Conservation (phyloP, 2,329 filamentous ascomycete genomes). For the Beauveria medogensis region DNA sequence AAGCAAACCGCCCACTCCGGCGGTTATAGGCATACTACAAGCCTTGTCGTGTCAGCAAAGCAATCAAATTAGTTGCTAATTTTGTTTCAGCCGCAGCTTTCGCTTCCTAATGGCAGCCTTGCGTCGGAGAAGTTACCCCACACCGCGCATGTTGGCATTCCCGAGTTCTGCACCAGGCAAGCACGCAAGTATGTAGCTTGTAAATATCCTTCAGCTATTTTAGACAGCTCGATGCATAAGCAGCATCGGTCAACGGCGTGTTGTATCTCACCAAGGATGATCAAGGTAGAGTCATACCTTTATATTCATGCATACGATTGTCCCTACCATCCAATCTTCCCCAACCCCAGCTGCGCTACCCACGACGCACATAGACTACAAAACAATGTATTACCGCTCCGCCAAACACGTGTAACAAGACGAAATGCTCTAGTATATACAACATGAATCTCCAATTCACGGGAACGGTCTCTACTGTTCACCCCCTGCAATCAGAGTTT, state of each 20-base stretch:
- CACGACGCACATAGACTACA: background rate
- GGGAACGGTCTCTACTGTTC: constrained; percentile 27
- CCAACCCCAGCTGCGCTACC: background rate
- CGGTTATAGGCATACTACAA: too few relatives aligned
- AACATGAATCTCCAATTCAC: background rate
- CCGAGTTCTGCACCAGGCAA: background rate
- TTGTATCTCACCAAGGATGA: background rate
- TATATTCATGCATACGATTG: background rate
- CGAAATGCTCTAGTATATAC: background rate
- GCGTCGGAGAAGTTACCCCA: background rate
- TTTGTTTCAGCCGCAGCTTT: too few relatives aligned
- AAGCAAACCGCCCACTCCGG: background rate
- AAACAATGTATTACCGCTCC: background rate
- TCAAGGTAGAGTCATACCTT: background rate
- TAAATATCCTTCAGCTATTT: background rate
- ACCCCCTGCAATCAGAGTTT: constrained; percentile 49
- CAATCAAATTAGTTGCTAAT: too few relatives aligned
- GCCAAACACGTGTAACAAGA: background rate
- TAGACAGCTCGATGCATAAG: background rate
- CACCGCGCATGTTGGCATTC: background rate
- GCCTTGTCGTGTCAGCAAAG: too few relatives aligned
- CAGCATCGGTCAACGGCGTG: background rate
- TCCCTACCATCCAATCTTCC: background rate
- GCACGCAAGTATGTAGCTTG: background rate
- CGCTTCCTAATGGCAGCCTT: background rate